Base-by-base conservation (phyloP, 2,329 filamentous ascomycete genomes). In the Arthrinium phaeospermum region DNA sequence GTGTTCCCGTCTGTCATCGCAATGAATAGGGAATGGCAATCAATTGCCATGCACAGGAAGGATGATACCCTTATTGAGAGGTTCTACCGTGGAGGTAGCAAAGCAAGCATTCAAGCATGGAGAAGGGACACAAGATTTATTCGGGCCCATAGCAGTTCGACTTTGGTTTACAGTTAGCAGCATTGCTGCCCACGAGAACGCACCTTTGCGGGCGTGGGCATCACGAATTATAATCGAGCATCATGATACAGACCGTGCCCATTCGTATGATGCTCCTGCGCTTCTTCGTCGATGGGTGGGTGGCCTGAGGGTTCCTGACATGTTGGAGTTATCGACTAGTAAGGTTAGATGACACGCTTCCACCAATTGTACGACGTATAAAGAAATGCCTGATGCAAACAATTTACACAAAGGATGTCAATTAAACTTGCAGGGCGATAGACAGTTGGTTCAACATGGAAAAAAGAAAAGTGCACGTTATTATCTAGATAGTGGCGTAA, bases 51-150 rank as follows among this genome's bases (percentile, higher is more conserved):
- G 57, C 34, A 37, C 22, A 41, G 57, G 57, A 37, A 64, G 57
- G 57, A 64, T 64, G 57, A 64, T 64, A 64, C 57, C 57, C 57
- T 41, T 41, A 64, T 64, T 64, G 22, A 64, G 34, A 64, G 57
- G 57, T 64, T 41, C 57, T 64, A 24, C 34, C 57, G 30, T 41
- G 8, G 22, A 41, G 19, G 34, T 61, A 64, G 57, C 57, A 64
- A 64, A 19, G 16, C 10, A 37, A n/a, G 57, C 57, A 64, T 41
- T 64, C 57, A 41, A 64, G 57, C 57, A 64, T 64, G 57, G 57
- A 64, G 34, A 64, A 64, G 57, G 34, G 57, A 12, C 10, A 64
- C 34, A n/a, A 41, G 30, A 41, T 64, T 64, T 64, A 64, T 64
- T 64, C 57, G 57, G 34, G 24, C 57, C 24, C 57, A 22, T 41